Percentiles rank a stretch among this genome's conserved stretches.
Conservation (phyloP, 2,329 filamentous ascomycete species). For the Mycocentrospora acerina region DNA sequence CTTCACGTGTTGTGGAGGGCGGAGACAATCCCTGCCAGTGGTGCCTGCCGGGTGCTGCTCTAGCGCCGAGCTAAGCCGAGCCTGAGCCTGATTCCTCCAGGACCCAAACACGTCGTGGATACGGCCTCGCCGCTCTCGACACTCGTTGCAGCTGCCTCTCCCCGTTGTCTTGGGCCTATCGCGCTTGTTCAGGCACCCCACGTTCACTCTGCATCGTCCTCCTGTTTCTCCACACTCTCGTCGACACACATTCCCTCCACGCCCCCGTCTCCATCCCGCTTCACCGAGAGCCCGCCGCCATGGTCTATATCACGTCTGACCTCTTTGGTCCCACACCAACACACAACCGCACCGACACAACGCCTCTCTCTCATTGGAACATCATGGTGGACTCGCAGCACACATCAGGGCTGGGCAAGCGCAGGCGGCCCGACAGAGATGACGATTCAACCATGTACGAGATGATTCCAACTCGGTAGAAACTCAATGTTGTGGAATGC, state of each 20-base stretch:
- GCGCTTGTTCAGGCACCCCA: neutral
- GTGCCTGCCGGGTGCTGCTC: too few species aligned
- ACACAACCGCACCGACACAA: conserved; percentile 10
- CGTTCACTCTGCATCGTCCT: neutral
- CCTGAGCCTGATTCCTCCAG: too few species aligned
- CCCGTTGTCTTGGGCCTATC: too few species aligned
- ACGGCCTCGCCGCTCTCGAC: neutral
- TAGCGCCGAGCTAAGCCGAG: too few species aligned
- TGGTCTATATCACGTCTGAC: conserved; percentile 42
- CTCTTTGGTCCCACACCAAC: conserved; percentile 29
- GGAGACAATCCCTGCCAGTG: too few species aligned
- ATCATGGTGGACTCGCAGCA: conserved; percentile 23
- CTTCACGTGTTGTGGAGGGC: too few species aligned
- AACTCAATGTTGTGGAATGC: neutral
- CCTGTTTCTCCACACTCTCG: conserved; percentile 6
- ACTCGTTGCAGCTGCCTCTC: neutral
- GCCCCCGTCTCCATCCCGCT: conserved; percentile 9
- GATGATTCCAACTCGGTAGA: neutral
- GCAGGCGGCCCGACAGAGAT: conserved; percentile 26
- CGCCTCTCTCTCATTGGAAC: conserved; percentile 13
- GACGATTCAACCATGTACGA: conserved; percentile 15
- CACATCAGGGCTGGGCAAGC: conserved; percentile 28
- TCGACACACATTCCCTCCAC: conserved; percentile 11
- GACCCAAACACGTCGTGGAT: too few species aligned
- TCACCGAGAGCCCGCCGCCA: conserved; percentile 19